Conservation (phyloP, 1,284 basidiomycete species). For the Leccinum ponderosum region DNA sequence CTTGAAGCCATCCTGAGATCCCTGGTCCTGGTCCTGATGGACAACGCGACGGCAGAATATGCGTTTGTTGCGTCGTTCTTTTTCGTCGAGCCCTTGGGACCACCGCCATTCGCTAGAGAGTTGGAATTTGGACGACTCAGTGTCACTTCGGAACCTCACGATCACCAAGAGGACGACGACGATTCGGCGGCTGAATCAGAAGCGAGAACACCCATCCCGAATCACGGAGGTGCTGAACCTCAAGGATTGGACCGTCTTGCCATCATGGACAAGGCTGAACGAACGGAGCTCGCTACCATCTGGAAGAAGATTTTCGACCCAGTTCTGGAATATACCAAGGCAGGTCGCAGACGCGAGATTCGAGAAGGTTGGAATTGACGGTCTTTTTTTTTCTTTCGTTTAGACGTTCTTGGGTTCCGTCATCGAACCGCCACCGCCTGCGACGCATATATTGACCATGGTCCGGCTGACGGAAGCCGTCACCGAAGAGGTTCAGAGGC, state of each 20-base stretch:
- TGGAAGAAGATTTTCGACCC: conserved; percentile 95
- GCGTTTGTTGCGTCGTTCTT: conserved; percentile 87
- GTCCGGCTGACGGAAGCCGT: conserved; percentile 85
- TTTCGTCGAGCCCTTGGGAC: conserved; percentile 39
- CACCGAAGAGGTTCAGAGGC: conserved; percentile 68
- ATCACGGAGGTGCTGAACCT: conserved; percentile 4
- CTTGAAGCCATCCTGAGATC: conserved; percentile 85
- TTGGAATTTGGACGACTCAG: conserved; percentile 37
- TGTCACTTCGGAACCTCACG: conserved; percentile 30
- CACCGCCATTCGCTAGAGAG: conserved; percentile 35
- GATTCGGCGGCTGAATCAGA: conserved; percentile 46
- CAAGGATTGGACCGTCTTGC: conserved; percentile 28
- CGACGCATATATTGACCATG: conserved; percentile 80
- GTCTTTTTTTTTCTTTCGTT: not conserved
- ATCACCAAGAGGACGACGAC: conserved; percentile 20
- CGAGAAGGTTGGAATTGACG: conserved; percentile 1
- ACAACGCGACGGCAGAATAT: conserved; percentile 91
- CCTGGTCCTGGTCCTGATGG: conserved; percentile 84
- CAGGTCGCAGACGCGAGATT: conserved; percentile 30
- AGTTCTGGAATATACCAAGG: conserved; percentile 81
- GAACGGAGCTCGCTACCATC: conserved; percentile 54
- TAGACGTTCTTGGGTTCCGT: conserved; percentile 69
- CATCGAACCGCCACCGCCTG: conserved; percentile 70
- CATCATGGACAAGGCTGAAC: conserved; percentile 56
- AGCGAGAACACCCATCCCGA: conserved; percentile 18